Base-by-base conservation (phyloP, 768 basidiomycete species). In the Crucibulum laeve region DNA sequence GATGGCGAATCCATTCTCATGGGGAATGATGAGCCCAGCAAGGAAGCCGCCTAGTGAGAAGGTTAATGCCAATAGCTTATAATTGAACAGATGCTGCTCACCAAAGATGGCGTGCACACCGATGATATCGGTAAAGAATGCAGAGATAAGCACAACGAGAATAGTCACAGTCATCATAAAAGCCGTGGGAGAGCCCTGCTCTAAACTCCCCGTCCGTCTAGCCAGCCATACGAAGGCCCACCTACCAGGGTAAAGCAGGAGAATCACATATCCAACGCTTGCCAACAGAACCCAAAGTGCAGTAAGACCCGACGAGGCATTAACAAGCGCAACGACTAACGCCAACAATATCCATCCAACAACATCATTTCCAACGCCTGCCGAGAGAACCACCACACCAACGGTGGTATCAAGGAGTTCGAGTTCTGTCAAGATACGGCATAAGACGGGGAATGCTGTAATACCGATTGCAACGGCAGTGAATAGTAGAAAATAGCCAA, bases 321-420 rank as follows among this genome's bases (percentile, higher is more conserved):
- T 91, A 48, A 90, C 85, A 33, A 95, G 74, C 0, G 91, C 88
- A 15, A 94, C 85, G 0, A 84, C 80, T 26, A 94, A 66, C 3
- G 91, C 91, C 11, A 95, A 74, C 4, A 95, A 68, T 44, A 90
- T 70, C 91, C 90, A 91, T 11, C 87, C 89, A n/a, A 83, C 65
- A 14, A 77, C 72, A 58, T 79, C 84, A 54, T 87, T 86, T 1
- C 84, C 83, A 2, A 93, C 82, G 35, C 91, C 92, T 0, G 91
- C 89, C 1, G 89, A 80, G 5, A 96, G 75, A 0, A 81, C 80
- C 28, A 91, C 79, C 0, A 87, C 73, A 1, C 92, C 92, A n/a
- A 96, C 90, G 15, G 77, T 77, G 18, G 88, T 91, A 36, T 89
- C 83, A 38, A 94, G 73, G 2, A 96, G 77, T 56, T 86, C 84